Evolutionary conservation across 2,329 filamentous ascomycete genomes (phyloP), one percentile per base, ranked within the genome.

Genomic region (Aspergillus hortae): DNA sequence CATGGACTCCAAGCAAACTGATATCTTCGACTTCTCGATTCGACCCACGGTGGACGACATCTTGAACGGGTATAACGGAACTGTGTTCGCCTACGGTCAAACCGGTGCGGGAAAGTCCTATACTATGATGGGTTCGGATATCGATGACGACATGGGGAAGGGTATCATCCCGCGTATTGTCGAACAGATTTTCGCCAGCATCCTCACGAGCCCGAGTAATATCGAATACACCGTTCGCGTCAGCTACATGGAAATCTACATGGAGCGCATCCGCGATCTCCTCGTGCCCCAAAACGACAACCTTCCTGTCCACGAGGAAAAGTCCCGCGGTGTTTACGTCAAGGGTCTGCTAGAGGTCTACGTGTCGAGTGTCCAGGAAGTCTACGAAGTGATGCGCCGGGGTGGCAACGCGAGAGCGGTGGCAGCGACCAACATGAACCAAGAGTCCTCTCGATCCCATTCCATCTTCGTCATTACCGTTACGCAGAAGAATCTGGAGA

Each of bases 211-310:
- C 63, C 90, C 92, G 41, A 86, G 86, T 64, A 95, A 90, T 61
- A 96, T 97, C 70, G 94, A 97, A 74, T 97, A 97, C 74, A 97
- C 92, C n/a, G 92, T 99, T 48, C 86, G 92, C 51, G 92, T 97
- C 67, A 96, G 91, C 73, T 97, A 97, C 75, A 96, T 99, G 92
- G 94, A 99, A 75, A 97, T 99, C 59, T 99, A 99, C 79, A 99
- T 97, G 94, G 94, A 99, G 77, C 86, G 89, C 62, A 97, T 99
- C 71, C 85, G 92, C 65, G 94, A 99, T 84, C 76, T 99, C 66
- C 78, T 99, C 58, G 86, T 88, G 21, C 94, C 94, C 10, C 88
- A 92, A 55, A 96, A 97, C 73, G 92, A 96, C 76, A 97, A 97
- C 68, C 78, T 99, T 48, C 92, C 92, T 0, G 87, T 97, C n/a